A percentile compares a stretch with the other conserved stretches of the same genome.
These are phyloP conservation scores for Cyamopsis tetragonoloba DNA, from an alignment of 306 rosid species.

Conservation along the genomic window DNA sequence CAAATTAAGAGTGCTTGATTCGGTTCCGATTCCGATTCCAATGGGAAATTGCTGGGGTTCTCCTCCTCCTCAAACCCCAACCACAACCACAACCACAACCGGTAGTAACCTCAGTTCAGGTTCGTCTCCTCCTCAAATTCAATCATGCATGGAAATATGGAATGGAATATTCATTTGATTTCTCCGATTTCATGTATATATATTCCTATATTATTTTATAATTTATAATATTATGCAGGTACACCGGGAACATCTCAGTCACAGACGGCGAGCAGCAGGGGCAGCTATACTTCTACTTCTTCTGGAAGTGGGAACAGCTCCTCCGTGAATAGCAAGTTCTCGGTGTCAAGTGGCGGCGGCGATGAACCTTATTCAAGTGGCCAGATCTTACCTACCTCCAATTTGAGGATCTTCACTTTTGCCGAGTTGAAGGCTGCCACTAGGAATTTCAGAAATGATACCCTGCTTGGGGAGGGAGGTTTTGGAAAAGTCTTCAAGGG, in stretches of 20 bases:
- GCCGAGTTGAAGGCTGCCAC: conserved; percentile 73
- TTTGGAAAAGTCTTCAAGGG: conserved; percentile 92
- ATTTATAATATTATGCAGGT: not conserved
- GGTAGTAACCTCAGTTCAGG: conserved; percentile 55
- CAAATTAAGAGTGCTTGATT: no score
- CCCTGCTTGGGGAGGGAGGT: conserved; percentile 92
- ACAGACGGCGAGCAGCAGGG: conserved; percentile 37
- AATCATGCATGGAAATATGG: no score
- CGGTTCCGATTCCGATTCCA: no score
- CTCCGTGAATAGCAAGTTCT: conserved; percentile 61
- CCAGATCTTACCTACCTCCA: conserved; percentile 67
- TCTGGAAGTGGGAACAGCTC: conserved; percentile 48
- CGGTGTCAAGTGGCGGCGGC: conserved; percentile 50
- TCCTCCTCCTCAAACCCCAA: conserved; percentile 20
- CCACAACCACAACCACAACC: conserved; percentile 39
- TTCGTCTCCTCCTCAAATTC: conserved; percentile 10
- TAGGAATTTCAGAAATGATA: conserved; percentile 69
- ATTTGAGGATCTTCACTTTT: conserved; percentile 64
- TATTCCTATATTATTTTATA: no score
- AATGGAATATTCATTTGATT: not conserved
- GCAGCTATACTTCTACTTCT: conserved; percentile 38
- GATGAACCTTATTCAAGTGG: conserved; percentile 52
- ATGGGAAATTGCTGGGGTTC: conserved; percentile 94
- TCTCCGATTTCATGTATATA: not conserved
- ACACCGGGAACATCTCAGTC: conserved; percentile 43